A percentile compares a stretch with the other conserved stretches of the same genome.
These are phyloP conservation scores for Aspergillus egyptiacus DNA, from an alignment of 495 filamentous ascomycete species.

Conservation along the genomic window DNA sequence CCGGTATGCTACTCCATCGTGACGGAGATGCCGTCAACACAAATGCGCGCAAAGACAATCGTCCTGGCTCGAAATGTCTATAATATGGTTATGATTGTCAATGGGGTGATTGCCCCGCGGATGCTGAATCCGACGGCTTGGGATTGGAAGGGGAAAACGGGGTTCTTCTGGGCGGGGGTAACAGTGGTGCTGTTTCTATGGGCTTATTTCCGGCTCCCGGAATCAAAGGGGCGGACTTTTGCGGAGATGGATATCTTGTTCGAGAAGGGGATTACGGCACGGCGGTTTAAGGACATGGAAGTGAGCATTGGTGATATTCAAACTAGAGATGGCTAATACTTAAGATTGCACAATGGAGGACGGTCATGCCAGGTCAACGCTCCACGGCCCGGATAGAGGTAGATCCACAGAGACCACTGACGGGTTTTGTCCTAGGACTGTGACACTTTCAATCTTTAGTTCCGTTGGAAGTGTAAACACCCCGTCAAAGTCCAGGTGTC, in stretches of 20 bases:
- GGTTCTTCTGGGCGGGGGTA: slow-evolving; percentile 11
- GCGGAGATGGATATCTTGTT: slow-evolving; percentile 14
- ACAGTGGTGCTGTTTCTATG: neutral
- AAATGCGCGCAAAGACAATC: slow-evolving; percentile 8
- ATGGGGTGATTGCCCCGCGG: slow-evolving; percentile 11
- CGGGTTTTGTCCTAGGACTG: slow-evolving; percentile 8
- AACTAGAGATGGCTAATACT: neutral
- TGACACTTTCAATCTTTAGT: slow-evolving; percentile 51
- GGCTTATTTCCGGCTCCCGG: slow-evolving; percentile 4
- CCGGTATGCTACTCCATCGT: slow-evolving; percentile 9
- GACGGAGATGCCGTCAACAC: slow-evolving; percentile 5
- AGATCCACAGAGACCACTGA: neutral
- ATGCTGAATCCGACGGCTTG: slow-evolving; percentile 12
- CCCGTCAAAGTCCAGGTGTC: slow-evolving; percentile 45
- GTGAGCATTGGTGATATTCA: neutral
- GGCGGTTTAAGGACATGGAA: neutral
- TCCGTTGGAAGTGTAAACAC: slow-evolving; percentile 44
- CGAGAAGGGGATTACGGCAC: neutral
- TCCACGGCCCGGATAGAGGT: neutral
- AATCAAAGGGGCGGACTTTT: slow-evolving; percentile 6
- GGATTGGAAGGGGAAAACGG: slow-evolving; percentile 8
- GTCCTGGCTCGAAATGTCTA: slow-evolving; percentile 6
- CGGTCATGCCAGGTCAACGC: neutral
- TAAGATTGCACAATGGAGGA: too few species aligned
- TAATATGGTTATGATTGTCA: slow-evolving; percentile 12